A percentile compares a stretch with the other conserved stretches of the same genome.
phyloP scores from a whole-genome alignment of 1,139 yeast genomes.

The Saccharomyces hybrid region DNA sequence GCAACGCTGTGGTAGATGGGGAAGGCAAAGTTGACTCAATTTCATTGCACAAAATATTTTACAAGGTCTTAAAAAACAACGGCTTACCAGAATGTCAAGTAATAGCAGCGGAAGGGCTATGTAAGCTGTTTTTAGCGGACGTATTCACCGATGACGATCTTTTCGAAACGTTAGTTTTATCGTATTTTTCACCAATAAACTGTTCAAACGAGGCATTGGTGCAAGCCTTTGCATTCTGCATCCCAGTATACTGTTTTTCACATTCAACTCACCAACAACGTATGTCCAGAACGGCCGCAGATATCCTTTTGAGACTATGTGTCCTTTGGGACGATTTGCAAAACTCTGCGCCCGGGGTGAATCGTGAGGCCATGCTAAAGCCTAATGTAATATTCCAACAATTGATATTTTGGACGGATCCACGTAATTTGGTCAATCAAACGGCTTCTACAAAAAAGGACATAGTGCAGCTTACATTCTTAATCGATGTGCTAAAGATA shows the following conservation, averaged over 20 bases:
- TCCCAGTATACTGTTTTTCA: conserved; percentile 85
- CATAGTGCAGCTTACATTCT: conserved; percentile 51
- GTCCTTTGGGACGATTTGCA: conserved; percentile 32
- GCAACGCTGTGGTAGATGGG: conserved; percentile 56
- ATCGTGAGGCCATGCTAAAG: conserved; percentile 36
- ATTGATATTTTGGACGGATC: conserved; percentile 81
- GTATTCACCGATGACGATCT: conserved; percentile 62
- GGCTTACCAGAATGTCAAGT: conserved; percentile 66
- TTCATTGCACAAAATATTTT: conserved; percentile 58
- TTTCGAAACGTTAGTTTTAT: conserved; percentile 61
- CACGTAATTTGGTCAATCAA: conserved; percentile 54
- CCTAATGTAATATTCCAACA: conserved; percentile 68
- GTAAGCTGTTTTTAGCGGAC: conserved; percentile 75
- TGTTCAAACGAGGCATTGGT: conserved; percentile 57
- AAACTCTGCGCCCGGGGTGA: conserved; percentile 31
- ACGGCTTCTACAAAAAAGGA: conserved; percentile 38
- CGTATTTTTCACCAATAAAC: conserved; percentile 68
- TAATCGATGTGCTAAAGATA: conserved; percentile 47
- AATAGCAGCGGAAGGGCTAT: conserved; percentile 77
- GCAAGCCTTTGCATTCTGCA: conserved; percentile 79
- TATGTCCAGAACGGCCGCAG: conserved; percentile 58
- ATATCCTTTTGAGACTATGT: conserved; percentile 51
- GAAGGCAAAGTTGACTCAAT: conserved; percentile 58
- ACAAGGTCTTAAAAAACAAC: conserved; percentile 52
- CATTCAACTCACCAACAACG: conserved; percentile 66